Evolutionary conservation across 768 basidiomycete genomes (phyloP), one percentile per base, ranked within the genome.

Genomic region (Boletellus sp.): DNA sequence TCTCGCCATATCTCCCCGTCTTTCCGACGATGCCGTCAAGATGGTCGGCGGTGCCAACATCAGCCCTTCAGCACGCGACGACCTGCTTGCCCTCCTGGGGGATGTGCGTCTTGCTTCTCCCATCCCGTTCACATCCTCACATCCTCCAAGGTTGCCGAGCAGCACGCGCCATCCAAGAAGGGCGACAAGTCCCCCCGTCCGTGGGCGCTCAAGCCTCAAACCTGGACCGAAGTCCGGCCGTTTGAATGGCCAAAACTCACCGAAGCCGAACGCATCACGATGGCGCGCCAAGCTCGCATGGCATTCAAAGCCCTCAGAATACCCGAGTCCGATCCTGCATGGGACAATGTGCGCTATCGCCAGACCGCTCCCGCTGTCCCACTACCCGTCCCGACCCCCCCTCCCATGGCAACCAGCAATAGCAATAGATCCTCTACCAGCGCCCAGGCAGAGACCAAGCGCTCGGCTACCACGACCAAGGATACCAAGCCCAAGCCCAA

Each of bases 211-310:
- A 85, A 80, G 54, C 67, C 74, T 20, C 60, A 66, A 17, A 69
- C 78, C 3, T 90, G 87, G 86, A 72, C 72, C 31, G 82, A 89
- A 58, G 82, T 88, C 22, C 80, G 84, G 6, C 87, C 87, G 0
- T 81, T 74, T 50, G 83, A 81, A 53, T 85, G 78, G 75, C 69
- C 74, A 1, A 70, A 70, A 24, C 70, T 85, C 23, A 69, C 70
- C 3, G 76, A 78, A 24, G 42, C 68, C 2, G 78, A 82, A 39
- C 74, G 78, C 5, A 69, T 67, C 8, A 57, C 52, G n/a, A 69
- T 88, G 63, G 74, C 79, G 8, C 74, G 78, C 35, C 70, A 73
- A 24, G 84, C 80, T 1, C 75, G 82, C 40, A 53, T 68, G 15
- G 75, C 69, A 1, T 74, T 85, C 57, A 69, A 66, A 31, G 63